These are phyloP conservation scores for Tolypocladium pustulatum DNA, from an alignment of 2,329 filamentous ascomycete genomes.

Conservation along the genomic window DNA sequence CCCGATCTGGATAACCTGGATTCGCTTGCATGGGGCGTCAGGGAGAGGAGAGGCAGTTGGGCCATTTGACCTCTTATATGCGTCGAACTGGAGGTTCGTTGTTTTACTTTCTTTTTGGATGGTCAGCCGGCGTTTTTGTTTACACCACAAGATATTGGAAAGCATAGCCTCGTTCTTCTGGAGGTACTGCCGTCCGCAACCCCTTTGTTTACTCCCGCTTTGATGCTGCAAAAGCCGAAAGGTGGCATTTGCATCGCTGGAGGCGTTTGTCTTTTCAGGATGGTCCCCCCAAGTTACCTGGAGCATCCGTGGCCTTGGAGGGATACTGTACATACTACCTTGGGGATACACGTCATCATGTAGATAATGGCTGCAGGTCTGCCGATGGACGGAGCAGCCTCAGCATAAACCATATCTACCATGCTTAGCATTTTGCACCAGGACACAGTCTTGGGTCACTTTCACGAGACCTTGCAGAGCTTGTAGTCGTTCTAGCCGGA, in stretches of 20 bases:
- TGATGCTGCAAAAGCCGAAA: not conserved
- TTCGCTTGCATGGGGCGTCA: conserved; percentile 56
- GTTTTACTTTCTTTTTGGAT: not conserved
- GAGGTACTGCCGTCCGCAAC: not conserved
- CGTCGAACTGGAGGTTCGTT: not conserved
- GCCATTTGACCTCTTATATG: conserved; percentile 37
- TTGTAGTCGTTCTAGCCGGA: not conserved
- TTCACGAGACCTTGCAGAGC: not conserved
- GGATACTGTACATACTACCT: not conserved
- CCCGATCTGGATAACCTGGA: conserved; percentile 56
- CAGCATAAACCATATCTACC: not conserved
- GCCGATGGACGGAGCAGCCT: not conserved
- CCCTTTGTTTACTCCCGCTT: too few species aligned
- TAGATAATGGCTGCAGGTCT: not conserved
- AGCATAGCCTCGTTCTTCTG: not conserved
- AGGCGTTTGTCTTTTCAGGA: not conserved
- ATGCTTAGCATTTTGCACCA: not conserved
- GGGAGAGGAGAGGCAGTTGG: conserved; percentile 61
- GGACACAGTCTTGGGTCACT: not conserved
- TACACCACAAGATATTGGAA: not conserved
- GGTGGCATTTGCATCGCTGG: not conserved
- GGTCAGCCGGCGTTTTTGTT: not conserved
- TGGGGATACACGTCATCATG: too few species aligned
- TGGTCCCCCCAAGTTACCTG: not conserved
- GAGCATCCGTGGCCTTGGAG: not conserved